Conservation (phyloP, 2,329 filamentous ascomycete species). For the Fusarium sp. region DNA sequence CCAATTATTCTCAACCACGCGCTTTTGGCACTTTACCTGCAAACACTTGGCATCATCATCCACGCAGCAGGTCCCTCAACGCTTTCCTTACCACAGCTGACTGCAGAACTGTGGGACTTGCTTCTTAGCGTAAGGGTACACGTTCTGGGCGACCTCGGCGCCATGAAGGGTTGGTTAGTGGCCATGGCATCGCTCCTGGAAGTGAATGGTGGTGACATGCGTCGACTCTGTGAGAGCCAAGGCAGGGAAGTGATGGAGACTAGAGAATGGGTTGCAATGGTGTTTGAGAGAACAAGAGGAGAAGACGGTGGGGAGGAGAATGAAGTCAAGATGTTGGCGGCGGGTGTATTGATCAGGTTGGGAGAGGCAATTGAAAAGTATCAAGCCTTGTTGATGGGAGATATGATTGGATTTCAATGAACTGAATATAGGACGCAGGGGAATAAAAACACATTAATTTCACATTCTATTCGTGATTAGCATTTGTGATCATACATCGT, state of each 20-base stretch:
- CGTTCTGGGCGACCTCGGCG: constrained; percentile 68
- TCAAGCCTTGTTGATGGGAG: constrained; percentile 79
- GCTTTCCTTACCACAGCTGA: constrained; percentile 80
- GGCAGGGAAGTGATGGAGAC: constrained; percentile 85
- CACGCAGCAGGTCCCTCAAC: constrained; percentile 86
- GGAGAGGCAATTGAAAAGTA: constrained; percentile 86
- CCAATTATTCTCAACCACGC: constrained; percentile 76
- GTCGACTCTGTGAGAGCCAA: constrained; percentile 77
- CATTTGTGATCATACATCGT: constrained; percentile 23
- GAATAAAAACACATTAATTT: not conserved
- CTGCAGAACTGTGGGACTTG: constrained; percentile 85
- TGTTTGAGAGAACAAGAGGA: constrained; percentile 73
- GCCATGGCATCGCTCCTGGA: constrained; percentile 83
- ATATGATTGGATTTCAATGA: constrained; percentile 60
- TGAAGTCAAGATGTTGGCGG: constrained; percentile 80
- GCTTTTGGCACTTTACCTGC: constrained; percentile 81
- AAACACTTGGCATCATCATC: constrained; percentile 85
- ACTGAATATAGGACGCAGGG: not conserved
- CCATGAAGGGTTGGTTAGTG: constrained; percentile 81
- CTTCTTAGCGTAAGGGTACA: constrained; percentile 74
- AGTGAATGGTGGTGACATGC: constrained; percentile 78
- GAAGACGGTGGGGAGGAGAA: constrained; percentile 74
- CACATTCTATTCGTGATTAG: constrained; percentile 31
- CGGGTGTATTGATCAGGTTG: constrained; percentile 79
- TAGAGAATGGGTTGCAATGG: constrained; percentile 81